phyloP scores from a whole-genome alignment of 139 green algal genomes.

The Chlamydomonas asymmetrica region DNA sequence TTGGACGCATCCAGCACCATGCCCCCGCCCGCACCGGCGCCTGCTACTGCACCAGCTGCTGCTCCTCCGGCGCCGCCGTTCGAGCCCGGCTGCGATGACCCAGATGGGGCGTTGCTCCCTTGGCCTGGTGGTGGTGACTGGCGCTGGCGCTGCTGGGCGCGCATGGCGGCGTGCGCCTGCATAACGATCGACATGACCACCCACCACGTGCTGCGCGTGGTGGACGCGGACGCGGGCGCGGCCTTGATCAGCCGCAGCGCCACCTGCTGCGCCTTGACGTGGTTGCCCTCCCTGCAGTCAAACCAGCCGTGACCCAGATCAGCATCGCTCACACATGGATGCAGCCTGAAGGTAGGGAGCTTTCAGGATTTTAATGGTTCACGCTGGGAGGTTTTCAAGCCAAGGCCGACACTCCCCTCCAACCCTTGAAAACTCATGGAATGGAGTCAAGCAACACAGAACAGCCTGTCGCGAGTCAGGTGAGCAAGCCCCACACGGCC shows the following conservation, averaged over 20 bases:
- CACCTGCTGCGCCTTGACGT: conserved; percentile 77
- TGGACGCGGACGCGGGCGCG: not conserved
- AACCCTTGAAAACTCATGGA: too few species aligned
- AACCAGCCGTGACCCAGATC: too few species aligned
- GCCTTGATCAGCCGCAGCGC: conserved; percentile 69
- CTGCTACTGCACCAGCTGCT: conserved; percentile 14
- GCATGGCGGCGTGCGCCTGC: conserved; percentile 42
- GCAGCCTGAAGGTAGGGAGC: too few species aligned
- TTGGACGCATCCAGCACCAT: conserved; percentile 34
- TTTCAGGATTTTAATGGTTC: too few species aligned
- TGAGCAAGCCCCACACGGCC: too few species aligned
- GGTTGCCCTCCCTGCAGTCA: conserved; percentile 61
- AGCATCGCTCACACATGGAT: too few species aligned
- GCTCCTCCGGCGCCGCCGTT: not conserved
- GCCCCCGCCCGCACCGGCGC: conserved; percentile 1
- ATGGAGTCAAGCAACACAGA: too few species aligned
- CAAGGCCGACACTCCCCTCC: too few species aligned
- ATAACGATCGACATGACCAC: conserved; percentile 55
- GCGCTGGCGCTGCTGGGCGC: not conserved
- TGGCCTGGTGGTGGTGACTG: not conserved
- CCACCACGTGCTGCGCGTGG: conserved; percentile 59
- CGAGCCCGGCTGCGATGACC: not conserved
- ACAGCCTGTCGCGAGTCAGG: too few species aligned
- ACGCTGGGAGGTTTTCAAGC: too few species aligned
- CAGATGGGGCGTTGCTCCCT: too few species aligned